Evolutionary conservation across 768 basidiomycete species (phyloP).

Genomic region (Mycena amicta): DNA sequence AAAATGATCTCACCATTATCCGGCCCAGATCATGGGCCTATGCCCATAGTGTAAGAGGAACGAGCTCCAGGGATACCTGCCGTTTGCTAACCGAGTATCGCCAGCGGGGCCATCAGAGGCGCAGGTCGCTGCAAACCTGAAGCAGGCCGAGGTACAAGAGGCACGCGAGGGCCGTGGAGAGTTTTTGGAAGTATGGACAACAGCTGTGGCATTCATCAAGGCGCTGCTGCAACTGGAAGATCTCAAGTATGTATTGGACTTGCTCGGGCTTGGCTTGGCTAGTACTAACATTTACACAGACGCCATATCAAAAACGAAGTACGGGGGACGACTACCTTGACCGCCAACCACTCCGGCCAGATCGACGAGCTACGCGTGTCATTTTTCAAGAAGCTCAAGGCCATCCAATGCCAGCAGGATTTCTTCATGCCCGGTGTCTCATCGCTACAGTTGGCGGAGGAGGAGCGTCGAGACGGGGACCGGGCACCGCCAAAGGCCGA

Average conservation of each 20-base stretch:
- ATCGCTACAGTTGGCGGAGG: too few relatives aligned
- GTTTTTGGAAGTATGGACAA: neutral
- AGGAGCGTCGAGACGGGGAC: too few relatives aligned
- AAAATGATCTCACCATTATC: too few relatives aligned
- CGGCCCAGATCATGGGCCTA: too few relatives aligned
- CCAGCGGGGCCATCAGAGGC: neutral
- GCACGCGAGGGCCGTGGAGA: too few relatives aligned
- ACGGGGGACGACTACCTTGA: neutral
- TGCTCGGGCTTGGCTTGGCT: neutral
- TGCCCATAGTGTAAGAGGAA: too few relatives aligned
- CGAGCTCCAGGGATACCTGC: too few relatives aligned
- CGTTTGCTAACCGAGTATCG: neutral
- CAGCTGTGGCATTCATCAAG: constrained; percentile 1
- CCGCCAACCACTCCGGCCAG: neutral
- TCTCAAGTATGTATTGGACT: neutral
- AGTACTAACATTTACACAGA: neutral
- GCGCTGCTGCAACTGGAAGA: constrained; percentile 9
- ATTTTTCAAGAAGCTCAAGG: too few relatives aligned
- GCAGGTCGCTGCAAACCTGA: neutral
- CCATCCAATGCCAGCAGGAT: too few relatives aligned
- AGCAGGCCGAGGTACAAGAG: neutral
- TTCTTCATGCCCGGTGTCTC: too few relatives aligned
- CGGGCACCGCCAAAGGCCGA: too few relatives aligned
- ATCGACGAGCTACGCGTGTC: constrained; percentile 16
- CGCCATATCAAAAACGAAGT: too few relatives aligned